These are phyloP conservation scores for Metarhizium brunneum DNA, from an alignment of 2,329 filamentous ascomycete species.

Conservation along the genomic window DNA sequence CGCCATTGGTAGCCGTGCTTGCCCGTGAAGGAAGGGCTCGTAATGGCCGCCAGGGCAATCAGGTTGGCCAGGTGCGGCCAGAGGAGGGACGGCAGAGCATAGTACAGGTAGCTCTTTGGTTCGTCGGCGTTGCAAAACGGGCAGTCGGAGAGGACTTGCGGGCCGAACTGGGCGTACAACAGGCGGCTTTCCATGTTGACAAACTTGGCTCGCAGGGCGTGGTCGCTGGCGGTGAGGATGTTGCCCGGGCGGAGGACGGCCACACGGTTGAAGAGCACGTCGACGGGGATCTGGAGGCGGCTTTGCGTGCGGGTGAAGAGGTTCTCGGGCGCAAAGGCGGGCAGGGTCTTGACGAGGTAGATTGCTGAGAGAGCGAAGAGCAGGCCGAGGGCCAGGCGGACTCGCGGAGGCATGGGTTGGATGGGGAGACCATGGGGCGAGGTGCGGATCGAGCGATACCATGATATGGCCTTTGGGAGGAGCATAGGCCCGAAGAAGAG, in stretches of 20 bases:
- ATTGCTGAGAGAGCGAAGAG: slow-evolving; percentile 40
- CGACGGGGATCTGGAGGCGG: slow-evolving; percentile 74
- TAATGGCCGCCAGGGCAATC: slow-evolving; percentile 60
- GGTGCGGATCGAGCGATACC: slow-evolving; percentile 48
- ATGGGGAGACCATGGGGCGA: slow-evolving; percentile 40
- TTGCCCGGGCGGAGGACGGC: slow-evolving; percentile 39
- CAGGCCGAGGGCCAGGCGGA: slow-evolving; percentile 49
- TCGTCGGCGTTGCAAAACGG: slow-evolving; percentile 74
- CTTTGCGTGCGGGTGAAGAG: slow-evolving; percentile 70
- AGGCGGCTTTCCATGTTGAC: slow-evolving; percentile 62
- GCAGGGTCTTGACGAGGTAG: slow-evolving; percentile 52
- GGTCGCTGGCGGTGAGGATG: slow-evolving; percentile 49
- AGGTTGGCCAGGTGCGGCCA: slow-evolving; percentile 77
- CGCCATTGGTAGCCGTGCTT: slow-evolving; percentile 60
- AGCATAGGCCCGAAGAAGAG: slow-evolving; percentile 63
- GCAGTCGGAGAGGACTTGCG: slow-evolving; percentile 62
- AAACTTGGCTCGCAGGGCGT: slow-evolving; percentile 58
- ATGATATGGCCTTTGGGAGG: slow-evolving; percentile 54
- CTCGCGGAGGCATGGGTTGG: slow-evolving; percentile 43
- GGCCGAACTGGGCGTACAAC: slow-evolving; percentile 77
- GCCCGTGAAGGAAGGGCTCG: slow-evolving; percentile 58
- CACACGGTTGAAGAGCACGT: slow-evolving; percentile 75
- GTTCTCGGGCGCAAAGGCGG: slow-evolving; percentile 65
- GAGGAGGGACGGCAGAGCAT: slow-evolving; percentile 64
- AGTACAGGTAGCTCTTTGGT: slow-evolving; percentile 64